Conservation (phyloP, 768 basidiomycete species). For the Boletus huronensis region DNA sequence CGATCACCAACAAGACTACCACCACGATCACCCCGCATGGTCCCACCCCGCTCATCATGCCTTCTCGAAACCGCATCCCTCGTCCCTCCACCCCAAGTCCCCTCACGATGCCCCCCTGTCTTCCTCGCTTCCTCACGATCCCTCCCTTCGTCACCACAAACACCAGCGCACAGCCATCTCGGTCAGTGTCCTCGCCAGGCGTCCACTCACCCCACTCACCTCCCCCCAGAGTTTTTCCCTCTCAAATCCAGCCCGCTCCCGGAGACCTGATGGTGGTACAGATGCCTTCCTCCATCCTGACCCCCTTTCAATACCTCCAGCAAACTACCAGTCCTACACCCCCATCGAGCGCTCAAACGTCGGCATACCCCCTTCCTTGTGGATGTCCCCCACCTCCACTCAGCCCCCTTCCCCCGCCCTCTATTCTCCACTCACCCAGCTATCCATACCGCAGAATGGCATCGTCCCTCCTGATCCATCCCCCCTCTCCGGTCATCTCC, state of each 20-base stretch:
- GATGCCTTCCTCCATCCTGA: slow-evolving; percentile 15
- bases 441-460: slow-evolving; percentile 36
- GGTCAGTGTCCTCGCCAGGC: slow-evolving; percentile 6
- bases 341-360: slow-evolving; percentile 49
- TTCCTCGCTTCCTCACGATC: slow-evolving; percentile 10
- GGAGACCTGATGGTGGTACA: slow-evolving; percentile 10
- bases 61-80: slow-evolving; percentile 31
- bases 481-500: slow-evolving; percentile 34
- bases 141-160: slow-evolving; percentile 13
- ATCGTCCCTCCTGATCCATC: slow-evolving; percentile 30
- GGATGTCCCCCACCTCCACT: slow-evolving; percentile 74
- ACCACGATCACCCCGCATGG: slow-evolving; percentile 28
- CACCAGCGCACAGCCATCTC: slow-evolving; percentile 12
- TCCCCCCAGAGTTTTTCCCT: slow-evolving; percentile 12
- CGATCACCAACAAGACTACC: slow-evolving; percentile 16
- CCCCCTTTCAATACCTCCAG: slow-evolving; percentile 18
- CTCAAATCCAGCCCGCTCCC: slow-evolving; percentile 12
- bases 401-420: slow-evolving; percentile 42
- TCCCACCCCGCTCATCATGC: slow-evolving; percentile 19
- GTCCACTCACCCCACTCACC: slow-evolving; percentile 1
- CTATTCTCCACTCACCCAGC: slow-evolving; percentile 38
- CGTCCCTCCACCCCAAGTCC: slow-evolving; percentile 26
- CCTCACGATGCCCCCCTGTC: slow-evolving; percentile 14
- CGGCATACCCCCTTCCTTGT: slow-evolving; percentile 70
- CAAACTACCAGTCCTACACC: slow-evolving; percentile 25